Evolutionary conservation across 2,329 filamentous ascomycete genomes (phyloP), one percentile per base, ranked within the genome.

Genomic region (Tolypocladium capitatum): DNA sequence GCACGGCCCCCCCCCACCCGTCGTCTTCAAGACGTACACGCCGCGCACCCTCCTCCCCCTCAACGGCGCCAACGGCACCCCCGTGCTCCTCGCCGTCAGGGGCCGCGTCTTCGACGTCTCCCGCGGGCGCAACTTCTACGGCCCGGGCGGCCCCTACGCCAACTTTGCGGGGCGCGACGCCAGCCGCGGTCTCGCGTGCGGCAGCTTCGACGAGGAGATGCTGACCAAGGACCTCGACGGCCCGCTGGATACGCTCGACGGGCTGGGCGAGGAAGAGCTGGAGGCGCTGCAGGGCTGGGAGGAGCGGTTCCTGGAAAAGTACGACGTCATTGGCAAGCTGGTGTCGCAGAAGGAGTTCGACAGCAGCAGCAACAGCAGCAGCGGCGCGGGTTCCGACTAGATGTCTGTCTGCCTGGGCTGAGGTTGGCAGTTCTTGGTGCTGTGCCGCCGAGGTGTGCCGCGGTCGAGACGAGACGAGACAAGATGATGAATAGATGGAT

Each of bases 151-250:
- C 0, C 89, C 91, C 2, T 98, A 98, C 66, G 83, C 83, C 65
- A 97, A 97, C 70, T 98, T 98, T 62, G 92, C 92, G 0, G 92
- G 92, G 0, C 75, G 90, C 35, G 92, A 98, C 67, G 92, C 92
- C 20, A 88, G 80, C 54, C 77, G 91, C 46, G 92, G 92, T 1
- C 70, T 98, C 51, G 91, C 92, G 1, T 86, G 80, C 65, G 87
- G 90, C 50, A 94, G 87, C 69, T 97, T 98, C 65, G 92, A 96
- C 63, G 80, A 86, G 72, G 85, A 90, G 7, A 94, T 97, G 89
- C 70, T 97, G 68, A 97, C 92, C 18, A 81, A 91, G 72, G 85
- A 96, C 64, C 69, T 97, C 48, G 80, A 92, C 49, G 91, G 80
- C 0, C 87, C 88, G 41, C 70, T 96, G 52, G 89, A 95, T 63